These are phyloP conservation scores for Yamadazyma phyllophila DNA, from an alignment of 805 yeast species.

Conservation along the genomic window DNA sequence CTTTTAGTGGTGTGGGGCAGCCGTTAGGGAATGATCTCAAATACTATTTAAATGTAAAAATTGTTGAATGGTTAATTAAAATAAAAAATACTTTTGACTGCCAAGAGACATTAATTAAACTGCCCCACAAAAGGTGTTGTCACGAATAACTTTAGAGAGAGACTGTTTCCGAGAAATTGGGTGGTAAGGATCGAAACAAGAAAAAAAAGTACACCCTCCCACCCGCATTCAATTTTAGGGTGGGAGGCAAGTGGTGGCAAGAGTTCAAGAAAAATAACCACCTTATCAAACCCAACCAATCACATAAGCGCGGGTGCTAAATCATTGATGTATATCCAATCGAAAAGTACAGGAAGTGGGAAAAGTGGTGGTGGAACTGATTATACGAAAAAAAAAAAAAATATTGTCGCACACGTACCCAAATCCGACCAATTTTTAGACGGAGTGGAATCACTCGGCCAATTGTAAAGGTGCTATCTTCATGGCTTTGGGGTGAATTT, in stretches of 20 bases:
- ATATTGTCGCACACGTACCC: conserved; percentile 4
- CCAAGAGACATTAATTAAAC: background rate
- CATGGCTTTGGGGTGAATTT: too few species aligned
- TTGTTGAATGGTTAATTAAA: background rate
- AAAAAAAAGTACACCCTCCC: background rate
- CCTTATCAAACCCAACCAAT: background rate
- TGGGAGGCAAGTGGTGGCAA: background rate
- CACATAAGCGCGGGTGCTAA: background rate
- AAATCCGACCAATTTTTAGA: background rate
- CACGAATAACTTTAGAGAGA: too few species aligned
- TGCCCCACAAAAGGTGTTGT: background rate
- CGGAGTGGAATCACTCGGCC: background rate
- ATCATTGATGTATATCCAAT: background rate
- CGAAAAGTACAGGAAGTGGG: background rate
- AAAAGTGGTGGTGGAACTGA: conserved; percentile 1
- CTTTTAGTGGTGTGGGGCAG: conserved; percentile 1
- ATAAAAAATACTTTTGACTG: background rate
- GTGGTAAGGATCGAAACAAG: too few species aligned
- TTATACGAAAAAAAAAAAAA: background rate
- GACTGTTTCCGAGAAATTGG: too few species aligned
- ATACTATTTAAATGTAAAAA: background rate
- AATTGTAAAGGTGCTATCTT: too few species aligned
- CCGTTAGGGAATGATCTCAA: background rate
- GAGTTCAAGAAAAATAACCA: background rate
- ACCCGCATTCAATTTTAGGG: background rate